A percentile compares a stretch with the other conserved stretches of the same genome.
These are phyloP conservation scores for Thermothelomyces thermophilus DNA, from an alignment of 2,329 filamentous ascomycete species.

Conservation along the genomic window DNA sequence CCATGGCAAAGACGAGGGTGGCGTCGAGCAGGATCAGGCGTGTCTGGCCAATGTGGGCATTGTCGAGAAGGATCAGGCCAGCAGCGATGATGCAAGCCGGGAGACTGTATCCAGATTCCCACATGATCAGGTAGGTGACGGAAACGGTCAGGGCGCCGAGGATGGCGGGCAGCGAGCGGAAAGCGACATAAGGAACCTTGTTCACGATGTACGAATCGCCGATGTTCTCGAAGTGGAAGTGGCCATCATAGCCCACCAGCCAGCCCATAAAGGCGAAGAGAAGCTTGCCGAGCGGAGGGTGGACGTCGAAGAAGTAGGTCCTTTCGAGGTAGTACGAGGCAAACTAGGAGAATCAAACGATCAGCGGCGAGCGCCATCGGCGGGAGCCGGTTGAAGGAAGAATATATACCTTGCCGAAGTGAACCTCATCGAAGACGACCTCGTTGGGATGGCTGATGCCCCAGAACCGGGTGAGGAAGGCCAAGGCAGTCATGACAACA, in stretches of 20 bases:
- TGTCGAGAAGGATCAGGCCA: constrained; percentile 86
- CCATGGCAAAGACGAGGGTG: constrained; percentile 91
- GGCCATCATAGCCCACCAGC: constrained; percentile 93
- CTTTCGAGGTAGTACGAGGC: constrained; percentile 83
- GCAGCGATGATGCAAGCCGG: constrained; percentile 85
- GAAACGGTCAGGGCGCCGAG: constrained; percentile 89
- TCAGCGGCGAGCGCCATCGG: constrained; percentile 7
- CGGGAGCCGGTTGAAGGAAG: neutral
- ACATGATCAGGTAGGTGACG: constrained; percentile 97
- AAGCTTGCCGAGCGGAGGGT: constrained; percentile 96
- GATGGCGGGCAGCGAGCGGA: constrained; percentile 85
- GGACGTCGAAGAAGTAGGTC: constrained; percentile 99
- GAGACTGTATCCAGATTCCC: constrained; percentile 96
- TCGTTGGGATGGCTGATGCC: constrained; percentile 92
- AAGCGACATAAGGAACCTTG: constrained; percentile 95
- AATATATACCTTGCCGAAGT: constrained; percentile 93
- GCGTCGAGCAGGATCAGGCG: constrained; percentile 91
- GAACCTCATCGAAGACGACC: constrained; percentile 98
- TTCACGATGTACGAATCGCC: constrained; percentile 96
- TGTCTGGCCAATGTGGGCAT: constrained; percentile 95
- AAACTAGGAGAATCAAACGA: constrained; percentile 45
- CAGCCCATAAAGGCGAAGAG: constrained; percentile 95
- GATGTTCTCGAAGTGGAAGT: constrained; percentile 98
- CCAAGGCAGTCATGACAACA: constrained; percentile 68
- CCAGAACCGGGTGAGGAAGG: constrained; percentile 91